Base-by-base conservation (phyloP, 768 basidiomycete species). In the Hypholoma sublateritium region DNA sequence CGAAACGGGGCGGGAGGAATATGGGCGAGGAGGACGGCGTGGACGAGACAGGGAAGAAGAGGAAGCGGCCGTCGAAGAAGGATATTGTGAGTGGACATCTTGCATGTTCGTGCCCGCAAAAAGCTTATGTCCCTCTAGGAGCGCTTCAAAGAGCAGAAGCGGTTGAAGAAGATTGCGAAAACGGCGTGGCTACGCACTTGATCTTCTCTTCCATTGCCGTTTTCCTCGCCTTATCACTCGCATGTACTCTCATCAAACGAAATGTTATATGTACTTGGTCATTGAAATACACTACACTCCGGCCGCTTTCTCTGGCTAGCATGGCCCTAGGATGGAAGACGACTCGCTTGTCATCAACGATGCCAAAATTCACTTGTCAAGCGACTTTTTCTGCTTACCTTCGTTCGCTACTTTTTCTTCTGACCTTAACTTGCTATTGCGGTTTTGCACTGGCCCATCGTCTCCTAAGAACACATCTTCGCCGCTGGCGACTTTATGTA, bases 111-210 rank as follows among this genome's bases (percentile, higher is more conserved):
- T 44, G 5, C 48, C 48, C 51, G 32, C 36, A 51, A 35, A 58
- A 37, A 32, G 37, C 35, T 49, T 63, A 17, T 56, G 47, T 44
- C 49, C 56, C 11, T 61, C 43, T 69, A 92, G 91, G 89, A 93
- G 62, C 84, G 89, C 41, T 93, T 88, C 70, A 90, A 88, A 67
- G 89, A 92, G 67, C 87, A 90, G 75, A 93, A 93, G 70, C 80
- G 73, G 61, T 72, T 77, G 66, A 93, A 93, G 77, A 93, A 93
- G 74, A 84, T 92, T 8, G 89, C 90, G 37, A 93, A 92, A 76
- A 93, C 90, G 1, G 91, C 91, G 8, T 93, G 91, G 91, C 68
- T 93, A 64, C 84, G 91, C 68, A 89, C 86, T 62, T 89, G 39
- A 41, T 41, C 13, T 13, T 41, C 39, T 5, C 39, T 13, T 41